Evolutionary conservation across 176 grass and related monocot genomes (phyloP), one percentile per base, ranked within the genome.

Genomic region (Paspalum vaginatum): DNA sequence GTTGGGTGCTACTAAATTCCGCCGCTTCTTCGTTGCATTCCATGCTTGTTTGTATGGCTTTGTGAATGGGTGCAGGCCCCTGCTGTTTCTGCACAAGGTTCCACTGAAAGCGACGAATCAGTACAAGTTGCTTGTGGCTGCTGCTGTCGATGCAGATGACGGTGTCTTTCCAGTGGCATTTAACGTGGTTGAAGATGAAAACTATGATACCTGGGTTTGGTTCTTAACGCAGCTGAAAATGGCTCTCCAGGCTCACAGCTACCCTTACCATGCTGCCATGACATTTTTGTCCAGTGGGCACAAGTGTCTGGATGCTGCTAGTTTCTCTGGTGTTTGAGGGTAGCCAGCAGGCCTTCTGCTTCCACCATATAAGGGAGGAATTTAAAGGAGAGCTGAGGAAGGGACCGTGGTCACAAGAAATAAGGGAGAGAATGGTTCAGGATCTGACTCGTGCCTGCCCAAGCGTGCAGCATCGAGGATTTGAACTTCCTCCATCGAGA

Each of bases 31-130:
- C 53, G 90, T 98, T 67, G 82, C 95, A 47, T 98, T 98, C 80
- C 88, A 98, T 85, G 95, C 95, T 85, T 93, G 90, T 44, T 89
- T 98, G 74, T 88, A 94, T 9, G 95, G 95, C 66, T 98, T 98
- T 69, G 78, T 84, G 74, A 85, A 84, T 85, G 92, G 92, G 15
- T 98, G 95, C 22, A 93, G 90, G 12, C 92, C 95, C 44, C 89
- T 98, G 42, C 70, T 98, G 48, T 98, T 94, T 87, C 90, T 98
- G 73, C 92, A 98, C 84, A 94, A 87, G 74, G 84, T 98, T 76
- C 92, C 95, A 48, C 78, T 98, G n/a, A 98, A 94, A 71, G 84
- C 88, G 7, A 98, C 82, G 58, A 94, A 94, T 51, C 87, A 98
- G 79, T 94, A 87, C 84, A 94, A 94, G 78, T 84, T 98, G 59